Evolutionary conservation across 2,329 filamentous ascomycete species (phyloP), one percentile per base, ranked within the genome.

Genomic region (Sarocladium kiliense): DNA sequence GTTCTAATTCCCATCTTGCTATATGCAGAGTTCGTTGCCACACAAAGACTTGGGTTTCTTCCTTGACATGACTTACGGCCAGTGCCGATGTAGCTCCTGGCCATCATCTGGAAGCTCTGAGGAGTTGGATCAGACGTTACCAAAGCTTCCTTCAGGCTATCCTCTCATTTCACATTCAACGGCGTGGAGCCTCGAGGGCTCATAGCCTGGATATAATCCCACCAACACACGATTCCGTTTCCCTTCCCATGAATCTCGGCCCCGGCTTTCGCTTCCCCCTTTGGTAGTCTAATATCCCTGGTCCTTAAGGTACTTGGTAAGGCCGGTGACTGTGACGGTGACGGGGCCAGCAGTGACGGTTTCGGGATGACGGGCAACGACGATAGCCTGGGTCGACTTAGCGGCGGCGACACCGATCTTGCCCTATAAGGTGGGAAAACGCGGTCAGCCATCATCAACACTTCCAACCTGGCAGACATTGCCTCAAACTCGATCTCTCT

Each of bases 311-410:
- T 97, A 97, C 73, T 96, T 89, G 66, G 84, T 91, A 60, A 99
- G 81, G 65, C 84, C 79, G 77, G 93, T 89, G 62, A 96, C 88
- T 51, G 88, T 89, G 69, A 82, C 82, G 65, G 86, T 86, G 60
- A 90, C 86, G 71, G 87, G 86, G 68, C 89, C 86, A 54, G 88
- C 89, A 70, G 88, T 79, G 63, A 86, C 76, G 59, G 71, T 71
- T 71, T 96, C 90, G 62, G 79, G 80, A 80, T 97, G 91, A 78
- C 96, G 91, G 63, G 85, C 88, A 70, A 99, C 76, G 69, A 99
- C 83, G 71, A 97, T 86, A 63, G 91, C 90, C 75, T 95, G 87
- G 67, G 81, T 86, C 66, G 93, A 95, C 80, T 95, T 96, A 74
- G 86, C 86, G 65, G 94, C 83, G 68, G 87, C 79, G 66, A 96